Conservation (phyloP, 768 basidiomycete species). For the Suillus cothurnatus region DNA sequence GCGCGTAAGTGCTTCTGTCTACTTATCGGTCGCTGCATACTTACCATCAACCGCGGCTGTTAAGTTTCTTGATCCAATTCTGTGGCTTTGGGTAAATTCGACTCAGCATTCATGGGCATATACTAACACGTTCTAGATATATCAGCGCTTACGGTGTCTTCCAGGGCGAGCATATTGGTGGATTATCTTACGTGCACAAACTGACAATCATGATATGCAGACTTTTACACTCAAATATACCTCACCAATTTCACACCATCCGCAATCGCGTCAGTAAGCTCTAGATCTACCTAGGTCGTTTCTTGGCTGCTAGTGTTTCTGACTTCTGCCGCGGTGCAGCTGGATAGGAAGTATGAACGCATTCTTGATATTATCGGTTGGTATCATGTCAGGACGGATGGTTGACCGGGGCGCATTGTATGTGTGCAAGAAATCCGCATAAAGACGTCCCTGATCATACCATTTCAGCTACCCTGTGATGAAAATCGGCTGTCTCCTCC, state of each 20-base stretch:
- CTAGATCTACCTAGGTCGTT: background rate
- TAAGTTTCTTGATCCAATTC: slow-evolving; percentile 40
- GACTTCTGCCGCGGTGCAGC: slow-evolving; percentile 19
- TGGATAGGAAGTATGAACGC: slow-evolving; percentile 55
- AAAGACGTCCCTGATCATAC: background rate
- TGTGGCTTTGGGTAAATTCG: slow-evolving; percentile 37
- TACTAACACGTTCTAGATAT: slow-evolving; percentile 26
- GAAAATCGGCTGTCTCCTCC: slow-evolving; percentile 46
- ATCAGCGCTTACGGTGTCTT: slow-evolving; percentile 43
- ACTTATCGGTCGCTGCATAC: background rate
- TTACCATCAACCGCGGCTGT: background rate
- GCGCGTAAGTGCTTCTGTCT: slow-evolving; percentile 23
- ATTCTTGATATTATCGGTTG: slow-evolving; percentile 44
- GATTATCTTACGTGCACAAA: background rate
- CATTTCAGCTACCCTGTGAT: slow-evolving; percentile 42
- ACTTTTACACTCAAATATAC: slow-evolving; percentile 41
- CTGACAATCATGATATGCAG: slow-evolving; percentile 19
- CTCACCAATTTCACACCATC: slow-evolving; percentile 39
- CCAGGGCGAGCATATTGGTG: slow-evolving; percentile 30
- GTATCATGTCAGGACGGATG: slow-evolving; percentile 49
- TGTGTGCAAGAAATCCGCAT: slow-evolving; percentile 10
- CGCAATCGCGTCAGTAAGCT: slow-evolving; percentile 34
- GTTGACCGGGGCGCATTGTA: slow-evolving; percentile 57
- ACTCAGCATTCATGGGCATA: background rate
- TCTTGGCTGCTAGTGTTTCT: background rate